Percentiles rank a stretch among this genome's conserved stretches.
These are phyloP conservation scores for Pseudocercospora macadamiae DNA, from an alignment of 2,329 filamentous ascomycete genomes.

Conservation along the genomic window DNA sequence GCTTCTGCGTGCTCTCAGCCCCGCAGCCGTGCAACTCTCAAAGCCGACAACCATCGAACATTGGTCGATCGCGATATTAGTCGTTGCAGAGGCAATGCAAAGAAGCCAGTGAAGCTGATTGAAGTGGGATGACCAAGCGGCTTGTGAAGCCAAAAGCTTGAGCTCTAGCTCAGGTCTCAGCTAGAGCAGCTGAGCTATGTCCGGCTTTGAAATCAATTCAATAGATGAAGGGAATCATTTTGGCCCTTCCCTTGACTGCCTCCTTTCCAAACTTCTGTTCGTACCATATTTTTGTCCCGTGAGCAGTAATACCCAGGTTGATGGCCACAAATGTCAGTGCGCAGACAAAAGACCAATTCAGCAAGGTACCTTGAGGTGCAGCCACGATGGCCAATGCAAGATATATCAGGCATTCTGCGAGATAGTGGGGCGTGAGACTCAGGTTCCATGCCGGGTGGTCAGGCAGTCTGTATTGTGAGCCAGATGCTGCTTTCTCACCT, in stretches of 20 bases:
- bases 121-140: too few species aligned
- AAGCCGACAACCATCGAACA: too few species aligned
- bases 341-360: conserved; percentile 75
- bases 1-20: too few species aligned
- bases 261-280: conserved; percentile 70
- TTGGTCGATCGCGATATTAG: too few species aligned
- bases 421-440: conserved; percentile 87
- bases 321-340: conserved; percentile 72
- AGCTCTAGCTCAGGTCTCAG: background rate
- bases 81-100: too few species aligned
- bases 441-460: conserved; percentile 70
- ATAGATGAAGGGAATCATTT: conserved; percentile 71
- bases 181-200: background rate
- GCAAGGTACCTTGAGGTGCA: conserved; percentile 65
- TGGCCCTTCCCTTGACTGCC: conserved; percentile 66
- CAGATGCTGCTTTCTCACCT: background rate
- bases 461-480: conserved; percentile 77
- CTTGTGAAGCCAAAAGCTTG: background rate
- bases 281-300: conserved; percentile 80
- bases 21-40: too few species aligned
- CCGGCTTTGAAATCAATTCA: conserved; percentile 26
- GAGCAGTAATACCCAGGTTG: conserved; percentile 82
- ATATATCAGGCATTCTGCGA: conserved; percentile 84
- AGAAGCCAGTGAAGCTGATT: too few species aligned
- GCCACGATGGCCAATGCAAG: conserved; percentile 72